Percentiles rank a stretch among this genome's conserved stretches.
These are phyloP conservation scores for Globisporangium radiosum DNA, from an alignment of 352 stramenopile species.

Conservation along the genomic window DNA sequence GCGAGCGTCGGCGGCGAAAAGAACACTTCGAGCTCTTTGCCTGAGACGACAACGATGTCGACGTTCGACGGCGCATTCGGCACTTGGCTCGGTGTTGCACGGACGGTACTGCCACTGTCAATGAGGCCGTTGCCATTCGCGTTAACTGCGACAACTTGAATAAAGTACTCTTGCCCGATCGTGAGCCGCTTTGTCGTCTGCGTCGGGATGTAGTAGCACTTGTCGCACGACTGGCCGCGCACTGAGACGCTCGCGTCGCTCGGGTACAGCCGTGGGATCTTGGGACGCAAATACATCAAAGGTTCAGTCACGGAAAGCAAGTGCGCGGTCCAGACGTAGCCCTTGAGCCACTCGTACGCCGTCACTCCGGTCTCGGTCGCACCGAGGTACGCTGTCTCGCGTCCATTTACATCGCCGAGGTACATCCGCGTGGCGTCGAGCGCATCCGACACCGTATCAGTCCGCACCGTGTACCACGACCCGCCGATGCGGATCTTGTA, in stretches of 20 bases:
- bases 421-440: conserved; percentile 38
- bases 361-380: conserved; percentile 26
- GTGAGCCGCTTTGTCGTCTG: conserved; percentile 49
- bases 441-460: conserved; percentile 31
- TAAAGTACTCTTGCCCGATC: conserved; percentile 68
- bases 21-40: conserved; percentile 83
- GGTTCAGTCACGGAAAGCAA: conserved; percentile 40
- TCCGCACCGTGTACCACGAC: conserved; percentile 65
- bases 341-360: conserved; percentile 69
- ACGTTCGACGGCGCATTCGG: conserved; percentile 86
- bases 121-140: conserved; percentile 53
- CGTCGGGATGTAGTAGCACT: conserved; percentile 65
- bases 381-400: conserved; percentile 48
- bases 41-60: conserved; percentile 82
- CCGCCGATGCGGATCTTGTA: conserved; percentile 48
- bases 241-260: conserved; percentile 33
- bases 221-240: conserved; percentile 33
- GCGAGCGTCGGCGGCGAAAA: conserved; percentile 75
- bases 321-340: conserved; percentile 55
- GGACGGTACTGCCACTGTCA: conserved; percentile 21
- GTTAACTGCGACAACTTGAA: conserved; percentile 77
- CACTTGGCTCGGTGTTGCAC: conserved; percentile 72
- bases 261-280: conserved; percentile 50
- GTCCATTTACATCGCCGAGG: conserved; percentile 51
- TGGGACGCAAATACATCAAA: conserved; percentile 39